Conservation (phyloP, 2,329 filamentous ascomycete genomes). For the Colletotrichum sp. region DNA sequence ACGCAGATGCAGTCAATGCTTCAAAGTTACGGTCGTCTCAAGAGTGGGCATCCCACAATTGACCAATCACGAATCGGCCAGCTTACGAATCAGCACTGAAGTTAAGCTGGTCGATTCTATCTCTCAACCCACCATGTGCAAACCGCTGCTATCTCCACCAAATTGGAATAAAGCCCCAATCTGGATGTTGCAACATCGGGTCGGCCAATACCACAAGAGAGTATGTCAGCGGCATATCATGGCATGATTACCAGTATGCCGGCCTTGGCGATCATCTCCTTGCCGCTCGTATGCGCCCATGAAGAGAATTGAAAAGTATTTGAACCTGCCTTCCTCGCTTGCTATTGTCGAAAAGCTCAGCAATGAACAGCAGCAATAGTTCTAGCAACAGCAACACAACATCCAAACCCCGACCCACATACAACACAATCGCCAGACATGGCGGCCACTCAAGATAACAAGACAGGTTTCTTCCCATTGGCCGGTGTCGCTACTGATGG, state of each 20-base stretch:
- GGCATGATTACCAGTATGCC: not conserved
- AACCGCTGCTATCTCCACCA: not conserved
- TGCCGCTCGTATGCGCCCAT: not conserved
- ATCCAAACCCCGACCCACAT: not conserved
- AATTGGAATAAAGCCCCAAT: not conserved
- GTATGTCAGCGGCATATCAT: not conserved
- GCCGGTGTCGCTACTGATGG: constrained; percentile 43
- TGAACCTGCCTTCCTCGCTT: not conserved
- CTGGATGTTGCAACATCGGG: not conserved
- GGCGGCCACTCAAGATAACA: not conserved
- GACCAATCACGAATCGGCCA: not conserved
- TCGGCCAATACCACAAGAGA: not conserved
- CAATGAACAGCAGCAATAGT: not conserved
- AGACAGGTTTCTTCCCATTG: constrained; percentile 33
- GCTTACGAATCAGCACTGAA: not conserved
- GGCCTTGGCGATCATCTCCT: not conserved
- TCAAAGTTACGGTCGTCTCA: not conserved
- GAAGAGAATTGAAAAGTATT: not conserved
- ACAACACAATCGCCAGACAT: not conserved
- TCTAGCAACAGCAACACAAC: not conserved
- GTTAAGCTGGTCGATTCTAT: not conserved
- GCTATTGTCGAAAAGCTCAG: not conserved
- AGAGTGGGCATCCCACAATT: not conserved
- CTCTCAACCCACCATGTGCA: not conserved
- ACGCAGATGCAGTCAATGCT: not conserved